A percentile compares a stretch with the other conserved stretches of the same genome.
These are phyloP conservation scores for Angomonas deanei DNA, from an alignment of 208 protist species.

Conservation along the genomic window DNA sequence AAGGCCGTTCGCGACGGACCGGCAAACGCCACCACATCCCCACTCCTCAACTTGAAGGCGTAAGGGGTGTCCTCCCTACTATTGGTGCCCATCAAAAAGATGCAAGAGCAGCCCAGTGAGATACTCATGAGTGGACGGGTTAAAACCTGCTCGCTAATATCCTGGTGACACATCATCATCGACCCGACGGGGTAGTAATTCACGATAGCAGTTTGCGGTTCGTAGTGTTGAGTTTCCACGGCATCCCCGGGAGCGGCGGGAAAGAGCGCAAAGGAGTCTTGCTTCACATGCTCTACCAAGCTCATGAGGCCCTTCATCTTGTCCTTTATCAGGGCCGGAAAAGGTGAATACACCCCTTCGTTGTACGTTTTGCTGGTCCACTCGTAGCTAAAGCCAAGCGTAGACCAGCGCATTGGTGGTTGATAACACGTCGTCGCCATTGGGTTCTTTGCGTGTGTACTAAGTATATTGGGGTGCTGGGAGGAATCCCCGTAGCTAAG, in stretches of 20 bases:
- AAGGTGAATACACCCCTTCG: constrained; percentile 38
- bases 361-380: constrained; percentile 82
- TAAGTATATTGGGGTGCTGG: constrained; percentile 74
- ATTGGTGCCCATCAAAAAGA: constrained; percentile 81
- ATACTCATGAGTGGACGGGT: constrained; percentile 72
- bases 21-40: constrained; percentile 72
- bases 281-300: constrained; percentile 29
- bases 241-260: neutral
- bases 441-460: constrained; percentile 62
- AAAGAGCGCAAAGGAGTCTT: constrained; percentile 19
- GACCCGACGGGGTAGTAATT: constrained; percentile 86
- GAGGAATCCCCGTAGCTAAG: constrained; percentile 54
- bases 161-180: constrained; percentile 90
- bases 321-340: constrained; percentile 37
- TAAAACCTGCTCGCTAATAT: constrained; percentile 76
- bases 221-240: constrained; percentile 22
- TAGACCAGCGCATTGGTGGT: constrained; percentile 84
- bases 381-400: constrained; percentile 84
- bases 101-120: constrained; percentile 70
- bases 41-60: constrained; percentile 74
- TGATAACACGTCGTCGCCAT: constrained; percentile 57
- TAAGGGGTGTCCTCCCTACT: constrained; percentile 63
- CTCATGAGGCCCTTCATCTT: constrained; percentile 38
- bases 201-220: constrained; percentile 84
- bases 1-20: constrained; percentile 62